Base-by-base conservation (phyloP, 2,329 filamentous ascomycete genomes). In the Ophiostoma angusticollis region DNA sequence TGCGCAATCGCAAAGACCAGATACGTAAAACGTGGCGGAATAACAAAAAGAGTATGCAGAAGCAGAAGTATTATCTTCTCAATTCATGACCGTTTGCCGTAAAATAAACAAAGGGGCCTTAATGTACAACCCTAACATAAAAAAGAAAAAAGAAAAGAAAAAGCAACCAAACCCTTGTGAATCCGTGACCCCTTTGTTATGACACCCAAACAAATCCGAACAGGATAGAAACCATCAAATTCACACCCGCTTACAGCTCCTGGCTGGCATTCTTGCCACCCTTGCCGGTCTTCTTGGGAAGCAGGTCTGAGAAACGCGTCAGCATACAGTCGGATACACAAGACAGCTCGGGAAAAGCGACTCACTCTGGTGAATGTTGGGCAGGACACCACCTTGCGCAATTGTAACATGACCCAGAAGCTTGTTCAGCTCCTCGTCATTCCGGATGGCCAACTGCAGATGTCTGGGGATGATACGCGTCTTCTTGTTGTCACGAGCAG, bases 401-500 rank as follows among this genome's bases (percentile, higher is more conserved):
- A 98, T 98, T 47, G 91, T 98, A 43, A 91, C 91, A 54, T 87
- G 84, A 58, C 87, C 87, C 50, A 98, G 95, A 45, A 98, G 73
- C 33, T 87, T 96, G 83, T 96, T 95, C 83, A 96, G 66, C 70
- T 98, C 91, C 77, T 96, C 89, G 65, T 96, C 89, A 71, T 95
- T 95, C 59, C 91, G 81, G 72, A 98, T 98, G 67, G 91, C 91
- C 54, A 98, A 85, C 73, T 98, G 91, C 34, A 98, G 78, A 68
- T 98, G 91, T 67, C 91, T 86, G 50, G 91, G 91, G 46, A 96
- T 98, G 71, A 98, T 98, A 82, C 91, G 87, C 50, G 89, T 98
- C 83, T 96, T 96, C 84, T 98, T 98, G 80, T 96, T 95, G 72
- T 98, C 91, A 56, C 91, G 89, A 49, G 91, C 91, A 57, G 91